Percentiles rank a stretch among this genome's conserved stretches.
Evolutionary conservation across 2,329 filamentous ascomycete species (phyloP).

Genomic region (Fusarium sp.): DNA sequence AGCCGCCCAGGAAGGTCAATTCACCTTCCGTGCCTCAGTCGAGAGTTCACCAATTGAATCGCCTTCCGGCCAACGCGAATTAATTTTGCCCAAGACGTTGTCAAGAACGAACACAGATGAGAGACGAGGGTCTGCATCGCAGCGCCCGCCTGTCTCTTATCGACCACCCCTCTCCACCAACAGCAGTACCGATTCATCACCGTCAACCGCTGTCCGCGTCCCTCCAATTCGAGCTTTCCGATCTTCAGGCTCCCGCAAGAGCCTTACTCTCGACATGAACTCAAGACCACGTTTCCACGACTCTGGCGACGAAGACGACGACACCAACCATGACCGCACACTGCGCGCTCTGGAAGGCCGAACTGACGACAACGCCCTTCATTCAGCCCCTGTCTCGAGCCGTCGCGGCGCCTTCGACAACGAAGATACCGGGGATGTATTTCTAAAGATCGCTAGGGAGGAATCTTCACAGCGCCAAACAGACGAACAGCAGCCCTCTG

Average conservation of each 20-base stretch:
- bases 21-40: conserved; percentile 32
- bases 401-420: conserved; percentile 51
- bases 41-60: conserved; percentile 40
- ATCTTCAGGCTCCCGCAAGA: conserved; percentile 67
- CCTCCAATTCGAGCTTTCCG: conserved; percentile 68
- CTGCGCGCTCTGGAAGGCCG: conserved; percentile 63
- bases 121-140: conserved; percentile 54
- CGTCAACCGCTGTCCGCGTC: conserved; percentile 54
- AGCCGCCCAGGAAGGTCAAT: conserved; percentile 39
- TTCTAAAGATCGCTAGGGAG: conserved; percentile 68
- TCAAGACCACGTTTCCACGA: conserved; percentile 58
- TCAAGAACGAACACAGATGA: conserved; percentile 59
- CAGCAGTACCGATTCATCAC: conserved; percentile 47
- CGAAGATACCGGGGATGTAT: conserved; percentile 69
- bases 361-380: conserved; percentile 44
- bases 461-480: conserved; percentile 56
- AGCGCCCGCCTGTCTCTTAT: conserved; percentile 63
- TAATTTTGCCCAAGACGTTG: conserved; percentile 59
- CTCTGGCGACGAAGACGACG: conserved; percentile 55
- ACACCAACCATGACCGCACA: conserved; percentile 61
- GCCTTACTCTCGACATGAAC: conserved; percentile 65
- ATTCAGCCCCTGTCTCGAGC: conserved; percentile 56
- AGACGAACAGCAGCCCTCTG: conserved; percentile 50
- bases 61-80: conserved; percentile 58
- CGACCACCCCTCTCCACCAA: conserved; percentile 53